Evolutionary conservation across 2,329 filamentous ascomycete genomes (phyloP).

Genomic region (Paramyrothecium roridum): DNA sequence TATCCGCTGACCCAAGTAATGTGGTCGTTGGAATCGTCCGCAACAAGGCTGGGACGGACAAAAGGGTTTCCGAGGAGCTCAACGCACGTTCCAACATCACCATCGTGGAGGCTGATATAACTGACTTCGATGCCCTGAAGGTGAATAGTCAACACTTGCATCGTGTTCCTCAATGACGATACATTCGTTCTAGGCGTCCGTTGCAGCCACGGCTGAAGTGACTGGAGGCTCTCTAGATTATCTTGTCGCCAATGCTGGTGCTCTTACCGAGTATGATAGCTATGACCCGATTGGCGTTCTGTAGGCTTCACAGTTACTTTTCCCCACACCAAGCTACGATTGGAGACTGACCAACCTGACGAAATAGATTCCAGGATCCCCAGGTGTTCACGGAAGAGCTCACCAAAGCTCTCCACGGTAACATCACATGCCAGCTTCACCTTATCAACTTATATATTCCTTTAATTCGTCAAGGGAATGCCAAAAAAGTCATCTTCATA

Average conservation of each 20-base stretch:
- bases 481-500: constrained; percentile 51
- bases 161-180: no score
- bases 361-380: neutral
- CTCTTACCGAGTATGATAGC: neutral
- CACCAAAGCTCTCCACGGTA: neutral
- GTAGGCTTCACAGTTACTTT: neutral
- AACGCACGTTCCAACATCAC: neutral
- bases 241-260: neutral
- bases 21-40: neutral
- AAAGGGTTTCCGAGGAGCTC: neutral
- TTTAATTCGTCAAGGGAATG: constrained; percentile 41
- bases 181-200: neutral
- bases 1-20: neutral
- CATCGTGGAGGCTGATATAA: neutral
- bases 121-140: neutral
- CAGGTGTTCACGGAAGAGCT: neutral
- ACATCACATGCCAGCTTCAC: constrained; percentile 28
- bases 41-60: neutral
- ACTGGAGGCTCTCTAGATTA: neutral
- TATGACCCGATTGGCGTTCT: neutral
- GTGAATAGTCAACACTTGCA: no score
- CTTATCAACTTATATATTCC: constrained; percentile 50
- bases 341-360: no score
- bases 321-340: no score
- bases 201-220: neutral